Conservation (phyloP, 306 rosid species). For the Cucurbita pepo region DNA sequence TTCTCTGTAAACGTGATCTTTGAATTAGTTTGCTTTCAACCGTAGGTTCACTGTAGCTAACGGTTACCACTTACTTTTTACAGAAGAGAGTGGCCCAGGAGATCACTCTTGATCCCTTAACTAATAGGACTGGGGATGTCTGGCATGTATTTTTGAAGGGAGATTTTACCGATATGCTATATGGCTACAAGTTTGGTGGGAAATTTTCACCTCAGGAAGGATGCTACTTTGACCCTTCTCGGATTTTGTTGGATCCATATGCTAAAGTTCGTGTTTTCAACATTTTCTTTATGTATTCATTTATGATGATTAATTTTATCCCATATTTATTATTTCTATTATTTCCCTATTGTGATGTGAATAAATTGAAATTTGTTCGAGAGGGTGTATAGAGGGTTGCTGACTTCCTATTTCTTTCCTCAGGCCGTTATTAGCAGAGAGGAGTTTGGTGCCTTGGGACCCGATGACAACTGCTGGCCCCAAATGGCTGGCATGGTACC, state of each 20-base stretch:
- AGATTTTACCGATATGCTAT: constrained; percentile 61
- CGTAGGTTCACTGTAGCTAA: not conserved
- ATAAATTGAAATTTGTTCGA: not conserved
- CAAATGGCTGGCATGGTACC: constrained; percentile 88
- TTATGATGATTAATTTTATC: not conserved
- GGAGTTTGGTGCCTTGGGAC: constrained; percentile 56
- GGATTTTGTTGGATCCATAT: constrained; percentile 68
- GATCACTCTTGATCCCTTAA: constrained; percentile 45
- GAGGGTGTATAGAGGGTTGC: not conserved
- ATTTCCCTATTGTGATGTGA: not conserved
- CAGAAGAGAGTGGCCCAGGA: constrained; percentile 65
- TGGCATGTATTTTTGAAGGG: constrained; percentile 86
- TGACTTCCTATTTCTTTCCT: constrained; percentile 22
- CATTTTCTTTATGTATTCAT: not conserved
- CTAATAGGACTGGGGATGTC: constrained; percentile 66
- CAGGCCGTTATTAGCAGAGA: constrained; percentile 92
- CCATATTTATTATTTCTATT: not conserved
- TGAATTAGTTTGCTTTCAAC: not conserved
- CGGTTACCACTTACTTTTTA: constrained; percentile 8
- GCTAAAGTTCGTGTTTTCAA: constrained; percentile 50
- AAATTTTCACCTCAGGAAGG: constrained; percentile 55
- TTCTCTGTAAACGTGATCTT: not conserved
- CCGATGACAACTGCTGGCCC: constrained; percentile 81
- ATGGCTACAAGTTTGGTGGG: constrained; percentile 75
- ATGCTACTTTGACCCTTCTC: constrained; percentile 52